Evolutionary conservation across 2,329 filamentous ascomycete genomes (phyloP), one percentile per base, ranked within the genome.

Genomic region (Alternaria viburni): DNA sequence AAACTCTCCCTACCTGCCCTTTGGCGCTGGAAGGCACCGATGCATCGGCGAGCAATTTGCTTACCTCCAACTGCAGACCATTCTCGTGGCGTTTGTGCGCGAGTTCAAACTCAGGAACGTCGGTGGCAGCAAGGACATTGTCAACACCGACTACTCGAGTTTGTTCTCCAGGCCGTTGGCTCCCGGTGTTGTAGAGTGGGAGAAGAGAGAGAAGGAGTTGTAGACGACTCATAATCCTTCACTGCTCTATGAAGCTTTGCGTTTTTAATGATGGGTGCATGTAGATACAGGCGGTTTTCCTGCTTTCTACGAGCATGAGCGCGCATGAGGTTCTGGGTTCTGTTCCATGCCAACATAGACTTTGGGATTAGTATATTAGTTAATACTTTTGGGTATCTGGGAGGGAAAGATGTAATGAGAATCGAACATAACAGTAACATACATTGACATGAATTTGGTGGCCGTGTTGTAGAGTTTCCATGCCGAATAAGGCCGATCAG

Each of bases 31-130:
- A 45, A 87, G 95, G 70, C 95, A 98, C 82, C 87, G 95, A 69
- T 98, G 95, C 82, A 97, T 98, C 76, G 95, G 95, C 69, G 95
- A 98, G 85, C 93, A 97, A 76, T 98, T 97, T 80, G 95, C 95
- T 71, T 97, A 96, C 78, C 86, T 96, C 61, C 95, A 98, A 83
- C 85, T 98, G 66, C 91, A 94, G 78, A 93, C 93, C 47, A 96
- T 98, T 69, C 84, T 90, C 12, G 93, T 90, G 54, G 89, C 89
- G 62, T 83, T 94, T 69, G 91, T 97, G 44, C 87, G 93, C 54
- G 79, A 89, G 57, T 92, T 97, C 84, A 95, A 93, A 83, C 88
- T 97, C 79, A 85, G 86, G 75, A 96, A 93, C 72, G 79, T 89
- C 3, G 89, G 91, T 71, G 91, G 91, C n/a, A 88, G 86, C 77